A percentile compares a stretch with the other conserved stretches of the same genome.
These are phyloP conservation scores for Penicillium brevicompactum DNA, from an alignment of 2,329 filamentous ascomycete genomes.

Conservation along the genomic window DNA sequence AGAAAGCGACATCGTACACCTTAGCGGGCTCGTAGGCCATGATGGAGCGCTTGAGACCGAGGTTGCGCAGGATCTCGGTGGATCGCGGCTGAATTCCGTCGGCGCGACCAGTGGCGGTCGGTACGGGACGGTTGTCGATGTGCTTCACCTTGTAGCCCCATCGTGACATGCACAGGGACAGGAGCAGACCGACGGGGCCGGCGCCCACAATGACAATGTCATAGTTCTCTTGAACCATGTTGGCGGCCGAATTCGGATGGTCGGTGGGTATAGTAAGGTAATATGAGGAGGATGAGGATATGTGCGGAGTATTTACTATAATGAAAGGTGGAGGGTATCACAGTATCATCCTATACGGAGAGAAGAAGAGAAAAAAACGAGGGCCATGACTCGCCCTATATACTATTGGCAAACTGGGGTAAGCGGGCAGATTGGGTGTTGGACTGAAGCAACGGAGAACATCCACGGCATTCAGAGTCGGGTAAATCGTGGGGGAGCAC, in stretches of 20 bases:
- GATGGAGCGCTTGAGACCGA: constrained; percentile 83
- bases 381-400: constrained; percentile 30
- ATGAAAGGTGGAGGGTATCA: neutral
- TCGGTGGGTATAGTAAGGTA: neutral
- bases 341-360: constrained; percentile 10
- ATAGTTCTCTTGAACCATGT: constrained; percentile 53
- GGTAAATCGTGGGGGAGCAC: constrained; percentile 29
- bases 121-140: constrained; percentile 85
- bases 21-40: constrained; percentile 87
- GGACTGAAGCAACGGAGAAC: constrained; percentile 25
- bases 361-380: constrained; percentile 8
- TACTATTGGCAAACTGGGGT: constrained; percentile 24
- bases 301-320: neutral
- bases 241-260: constrained; percentile 5
- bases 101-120: constrained; percentile 81
- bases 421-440: constrained; percentile 16
- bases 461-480: constrained; percentile 40
- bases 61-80: constrained; percentile 81
- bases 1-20: constrained; percentile 73
- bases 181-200: constrained; percentile 82
- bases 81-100: constrained; percentile 92
- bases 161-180: constrained; percentile 83
- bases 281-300: neutral
- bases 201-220: constrained; percentile 83
- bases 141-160: constrained; percentile 97